Base-by-base conservation (phyloP, 1,139 yeast genomes). In the Candida tetrigidarum region DNA sequence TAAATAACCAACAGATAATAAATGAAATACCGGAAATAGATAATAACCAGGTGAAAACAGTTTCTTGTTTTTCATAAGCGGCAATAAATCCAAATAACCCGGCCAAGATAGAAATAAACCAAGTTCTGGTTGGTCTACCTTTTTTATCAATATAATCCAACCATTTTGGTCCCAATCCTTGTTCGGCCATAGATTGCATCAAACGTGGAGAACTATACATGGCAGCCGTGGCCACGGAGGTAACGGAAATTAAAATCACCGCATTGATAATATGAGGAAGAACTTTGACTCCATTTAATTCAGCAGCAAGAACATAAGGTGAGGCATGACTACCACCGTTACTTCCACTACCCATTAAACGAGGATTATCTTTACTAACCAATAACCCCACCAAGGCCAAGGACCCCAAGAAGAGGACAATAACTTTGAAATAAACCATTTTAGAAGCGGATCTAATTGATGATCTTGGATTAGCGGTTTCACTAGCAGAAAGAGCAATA, bases 251-350 rank as follows among this genome's bases (percentile, higher is more conserved):
- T 40, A 66, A 62, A 46, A 66, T 66, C 20, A 66, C 69, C 1
- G 60, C 64, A 48, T 66, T 66, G 47, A 66, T 58, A 40, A 66
- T 63, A 15, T 68, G 65, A 2, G 70, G 67, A 22, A 66, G 57
- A 1, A 60, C 71, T 12, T 57, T 59, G 32, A 66, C 63, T 33
- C 63, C 57, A 16, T 68, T 66, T 43, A 60, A 56, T 52, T 59
- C 59, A 30, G 70, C 69, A 35, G 75, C 75, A 47, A 71, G 60
- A 15, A 71, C 75, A 51, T 69, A 71, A 3, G 76, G 76, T 5
- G 75, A 69, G 12, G 71, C 62, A 45, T 69, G 66, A 37, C 59
- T 54, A 29, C 61, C 53, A 29, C 61, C 64, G 18, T 57, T 60
- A 26, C 55, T 58, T 16, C 51, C 42, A 29, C 50, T 39, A 14